A percentile compares a stretch with the other conserved stretches of the same genome.
Conservation (phyloP, 352 stramenopile genomes). For the Halophytophthora batemanensis region DNA sequence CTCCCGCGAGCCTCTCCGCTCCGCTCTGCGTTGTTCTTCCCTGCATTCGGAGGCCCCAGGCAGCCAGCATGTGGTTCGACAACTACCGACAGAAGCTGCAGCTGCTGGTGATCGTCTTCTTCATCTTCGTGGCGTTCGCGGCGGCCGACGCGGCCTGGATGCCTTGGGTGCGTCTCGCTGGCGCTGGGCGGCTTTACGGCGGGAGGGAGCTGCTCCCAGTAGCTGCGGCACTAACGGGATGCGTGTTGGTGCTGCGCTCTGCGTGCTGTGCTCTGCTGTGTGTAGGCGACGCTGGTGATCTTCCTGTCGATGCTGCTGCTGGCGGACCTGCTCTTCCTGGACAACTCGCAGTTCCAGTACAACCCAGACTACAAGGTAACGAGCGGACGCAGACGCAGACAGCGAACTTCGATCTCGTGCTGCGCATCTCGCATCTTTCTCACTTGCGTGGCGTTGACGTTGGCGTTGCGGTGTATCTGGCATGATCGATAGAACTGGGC, state of each 20-base stretch:
- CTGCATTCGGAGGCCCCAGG: too few species aligned
- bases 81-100: slow-evolving; percentile 75
- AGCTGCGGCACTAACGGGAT: too few species aligned
- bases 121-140: slow-evolving; percentile 78
- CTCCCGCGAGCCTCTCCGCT: not conserved
- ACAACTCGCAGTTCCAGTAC: slow-evolving; percentile 73
- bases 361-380: slow-evolving; percentile 84
- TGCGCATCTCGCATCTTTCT: slow-evolving; percentile 5
- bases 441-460: slow-evolving; percentile 1
- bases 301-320: slow-evolving; percentile 74
- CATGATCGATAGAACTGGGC: slow-evolving; percentile 88
- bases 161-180: slow-evolving; percentile 52
- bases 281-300: slow-evolving; percentile 68
- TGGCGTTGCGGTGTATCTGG: too few species aligned
- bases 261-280: slow-evolving; percentile 1
- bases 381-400: not conserved
- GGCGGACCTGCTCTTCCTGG: slow-evolving; percentile 71
- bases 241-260: not conserved
- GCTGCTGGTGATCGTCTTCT: slow-evolving; percentile 80
- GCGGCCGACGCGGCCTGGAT: slow-evolving; percentile 76
- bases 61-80: slow-evolving; percentile 62
- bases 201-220: not conserved
- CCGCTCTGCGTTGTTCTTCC: too few species aligned
- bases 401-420: not conserved
- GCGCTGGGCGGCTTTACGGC: not conserved